Evolutionary conservation across 1,139 yeast species (phyloP), one percentile per base, ranked within the genome.

Genomic region (Debaryomyces singareniensis): DNA sequence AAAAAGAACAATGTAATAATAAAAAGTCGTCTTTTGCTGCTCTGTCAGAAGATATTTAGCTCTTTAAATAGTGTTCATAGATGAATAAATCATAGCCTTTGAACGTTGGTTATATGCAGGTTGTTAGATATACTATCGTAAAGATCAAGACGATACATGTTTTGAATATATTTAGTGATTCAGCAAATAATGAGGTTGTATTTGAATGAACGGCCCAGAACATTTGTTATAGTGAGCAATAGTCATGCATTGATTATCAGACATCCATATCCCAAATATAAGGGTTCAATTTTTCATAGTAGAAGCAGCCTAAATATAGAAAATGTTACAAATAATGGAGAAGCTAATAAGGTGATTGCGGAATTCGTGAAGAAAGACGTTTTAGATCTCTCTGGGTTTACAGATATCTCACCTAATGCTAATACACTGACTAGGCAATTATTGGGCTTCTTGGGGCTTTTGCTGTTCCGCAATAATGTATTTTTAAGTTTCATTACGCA

Each of bases 401-500:
- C 52, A 24, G 76, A 71, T 32, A 48, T 73, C 5, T 58, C 69
- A 3, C 58, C 62, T 1, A 44, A 43, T 23, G 47, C 44, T 31
- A 29, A 50, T 14, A 38, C 47, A 9, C 45, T 41, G 23, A 47
- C 45, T 25, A 49, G 55, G 27, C 55, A 55, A 27, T 59, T 75
- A 27, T 52, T 61, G 36, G 89, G 84, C 2, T 64, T 80, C 24
- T 49, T 80, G 22, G 93, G 93, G 1, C 51, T 81, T 16, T 55
- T 78, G 15, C 59, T 67, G 22, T 52, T 78, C 14, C 76, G 78
- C 39, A 71, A 71, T 4, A 61, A 66, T 29, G 61, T 75, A 5
- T 79, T 67, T 43, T 50, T 79, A 15, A 79, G 79, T 2, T 69
- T 80, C 28, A 68, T 82, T 24, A 71, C 81, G 3, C 62, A 67